Base-by-base conservation (phyloP, 208 protist species). In the Leishmania amazonensis region DNA sequence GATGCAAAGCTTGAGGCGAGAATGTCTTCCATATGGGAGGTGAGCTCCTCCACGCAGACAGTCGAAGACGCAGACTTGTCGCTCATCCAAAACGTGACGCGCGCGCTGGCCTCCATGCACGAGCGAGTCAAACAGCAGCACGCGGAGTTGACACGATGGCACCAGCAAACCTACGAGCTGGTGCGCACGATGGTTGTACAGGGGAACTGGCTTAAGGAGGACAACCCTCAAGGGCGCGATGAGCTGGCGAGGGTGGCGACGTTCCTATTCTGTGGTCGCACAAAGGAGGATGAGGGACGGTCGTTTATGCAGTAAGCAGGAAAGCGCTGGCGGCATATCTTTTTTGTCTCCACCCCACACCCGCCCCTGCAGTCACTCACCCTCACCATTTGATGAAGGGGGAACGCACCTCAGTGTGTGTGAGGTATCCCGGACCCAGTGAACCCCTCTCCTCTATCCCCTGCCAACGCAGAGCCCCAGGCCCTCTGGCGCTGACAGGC, bases 111-210 rank as follows among this genome's bases (percentile, higher is more conserved):
- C 8, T 76, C 82, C 24, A 81, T 90, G 35, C 78, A 91, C 57
- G 64, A 74, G 28, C 83, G 83, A 49, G 77, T 88, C 42, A 75
- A 90, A 31, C 81, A 89, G 35, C 85, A 90, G 53, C 85, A 89
- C 13, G 65, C 75, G 17, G 75, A 72, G 38, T 65, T 88, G 57
- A 67, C 78, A 9, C 83, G 42, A 54, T 85, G 83, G 45, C 86
- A 87, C 53, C 60, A 74, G 47, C 83, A 83, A 60, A 83, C 76
- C 64, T 85, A 80, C 60, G 6, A 51, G 13, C 67, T 91, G 42
- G 85, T 90, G 81, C 35, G 68, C 28, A 79, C 79, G 24, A 68
- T 88, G 0, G 77, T 85, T 21, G 73, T 82, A n/a, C 85, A 83
- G 73, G 35, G 91, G 51, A 81, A 57, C 28, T 35, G 51, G 8